Base-by-base conservation (phyloP, 2,329 filamentous ascomycete species). In the Sporothrix phasma region DNA sequence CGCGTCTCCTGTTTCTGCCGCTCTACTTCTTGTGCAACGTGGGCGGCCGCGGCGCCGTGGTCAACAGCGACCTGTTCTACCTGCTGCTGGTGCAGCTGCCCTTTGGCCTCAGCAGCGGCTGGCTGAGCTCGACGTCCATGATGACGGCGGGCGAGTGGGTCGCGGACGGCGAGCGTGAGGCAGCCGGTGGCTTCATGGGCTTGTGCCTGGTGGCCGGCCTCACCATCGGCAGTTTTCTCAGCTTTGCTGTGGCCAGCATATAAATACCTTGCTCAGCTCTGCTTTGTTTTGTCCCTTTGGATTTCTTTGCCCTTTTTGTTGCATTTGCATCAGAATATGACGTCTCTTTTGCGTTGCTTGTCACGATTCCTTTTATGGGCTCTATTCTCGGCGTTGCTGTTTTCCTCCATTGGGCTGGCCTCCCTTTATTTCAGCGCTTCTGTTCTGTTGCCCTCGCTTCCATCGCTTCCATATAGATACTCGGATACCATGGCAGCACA, bases 1-100 rank as follows among this genome's bases (percentile, higher is more conserved):
- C 81, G 2, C 84, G 94, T 37, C 71, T 87, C 0, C 77, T 79
- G 0, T 95, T 93, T 71, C 79, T 97, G 43, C 93, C 93, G 0
- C 75, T 97, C 43, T 99, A 97, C 72, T 77, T 91, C 34, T 80
- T 97, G 54, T 99, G 94, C 79, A 99, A 99, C 72, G 81, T 97
- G 65, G 80, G 86, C 62, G 90, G 89, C 1, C 80, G 82, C 17
- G 92, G 92, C 0, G 90, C 90, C 0, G 77, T 83, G 7, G 80
- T 97, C 24, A 72, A 81, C 31, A 96, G 91, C 69, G 94, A 99
- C 72, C 76, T 88, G 54, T 97, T 97, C 75, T 99, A 97, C 71
- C 79, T 97, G 10, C 74, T 91, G 29, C 72, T 94, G 22, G 89
- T 97, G 45, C 92, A 97, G 75, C 75, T 94, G 15, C 76, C 88